phyloP scores from a whole-genome alignment of 1,284 basidiomycete genomes.

The Inonotus obliquus region DNA sequence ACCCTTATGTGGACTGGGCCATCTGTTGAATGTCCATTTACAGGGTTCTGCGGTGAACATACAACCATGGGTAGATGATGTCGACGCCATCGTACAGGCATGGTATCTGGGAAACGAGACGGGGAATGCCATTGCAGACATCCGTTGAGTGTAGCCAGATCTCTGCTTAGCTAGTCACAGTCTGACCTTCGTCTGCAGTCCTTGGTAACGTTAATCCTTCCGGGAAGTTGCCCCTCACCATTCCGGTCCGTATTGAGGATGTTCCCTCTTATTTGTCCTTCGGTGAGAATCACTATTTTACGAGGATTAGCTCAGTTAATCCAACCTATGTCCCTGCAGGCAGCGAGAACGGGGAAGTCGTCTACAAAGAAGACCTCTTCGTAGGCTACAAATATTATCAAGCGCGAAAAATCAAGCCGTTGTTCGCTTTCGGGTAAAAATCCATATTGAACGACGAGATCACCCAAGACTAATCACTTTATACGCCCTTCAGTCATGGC shows the following conservation, averaged over 20 bases:
- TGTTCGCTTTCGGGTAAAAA: conserved; percentile 66
- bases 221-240: conserved; percentile 64
- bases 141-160: conserved; percentile 27
- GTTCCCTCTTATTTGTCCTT: conserved; percentile 59
- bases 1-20: not conserved
- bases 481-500: conserved; percentile 44
- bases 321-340: conserved; percentile 11
- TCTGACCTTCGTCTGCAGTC: conserved; percentile 26
- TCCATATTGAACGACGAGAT: not conserved
- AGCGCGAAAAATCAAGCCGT: conserved; percentile 47
- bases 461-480: not conserved
- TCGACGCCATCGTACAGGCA: conserved; percentile 50
- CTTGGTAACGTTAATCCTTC: conserved; percentile 71
- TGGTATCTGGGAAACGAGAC: conserved; percentile 77
- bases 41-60: conserved; percentile 64
- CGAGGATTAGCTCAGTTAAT: not conserved
- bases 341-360: conserved; percentile 60
- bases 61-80: conserved; percentile 51
- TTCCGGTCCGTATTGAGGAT: conserved; percentile 61
- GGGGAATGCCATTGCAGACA: conserved; percentile 70
- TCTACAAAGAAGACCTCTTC: conserved; percentile 62
- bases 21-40: not conserved
- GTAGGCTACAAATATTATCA: conserved; percentile 74
- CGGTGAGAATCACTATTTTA: conserved; percentile 17
- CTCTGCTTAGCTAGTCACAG: no score